phyloP scores from a whole-genome alignment of 192 early-diverging fungal species.

The Coemansia sp. region DNA sequence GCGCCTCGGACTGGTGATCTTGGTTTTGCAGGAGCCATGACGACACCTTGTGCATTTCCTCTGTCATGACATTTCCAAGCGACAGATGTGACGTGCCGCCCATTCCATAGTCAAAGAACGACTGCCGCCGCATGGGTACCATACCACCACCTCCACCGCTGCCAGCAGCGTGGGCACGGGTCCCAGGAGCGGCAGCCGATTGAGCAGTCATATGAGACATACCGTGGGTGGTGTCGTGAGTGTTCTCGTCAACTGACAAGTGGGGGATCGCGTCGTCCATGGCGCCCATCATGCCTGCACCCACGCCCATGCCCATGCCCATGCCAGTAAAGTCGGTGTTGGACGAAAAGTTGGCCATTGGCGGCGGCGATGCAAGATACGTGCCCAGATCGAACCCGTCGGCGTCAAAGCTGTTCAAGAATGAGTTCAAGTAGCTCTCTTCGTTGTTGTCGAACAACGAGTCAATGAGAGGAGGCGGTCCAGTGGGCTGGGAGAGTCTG shows the following conservation, averaged over 20 bases:
- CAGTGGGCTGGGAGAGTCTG: neutral
- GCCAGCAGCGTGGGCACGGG: constrained; percentile 1
- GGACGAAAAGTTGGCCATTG: constrained; percentile 37
- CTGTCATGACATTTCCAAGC: constrained; percentile 46
- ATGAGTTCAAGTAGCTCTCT: constrained; percentile 49
- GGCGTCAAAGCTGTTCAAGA: constrained; percentile 48
- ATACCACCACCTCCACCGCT: constrained; percentile 6
- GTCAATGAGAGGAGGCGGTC: constrained; percentile 6
- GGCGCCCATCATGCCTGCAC: constrained; percentile 47
- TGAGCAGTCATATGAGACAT: constrained; percentile 17
- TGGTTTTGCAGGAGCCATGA: constrained; percentile 52
- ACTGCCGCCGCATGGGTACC: constrained; percentile 24
- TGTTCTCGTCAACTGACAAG: constrained; percentile 36
- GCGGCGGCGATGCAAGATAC: constrained; percentile 36
- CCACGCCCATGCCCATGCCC: constrained; percentile 49
- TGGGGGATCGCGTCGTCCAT: constrained; percentile 53
- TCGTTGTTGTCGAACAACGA: constrained; percentile 47
- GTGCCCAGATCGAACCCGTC: constrained; percentile 33
- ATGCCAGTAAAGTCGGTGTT: constrained; percentile 38
- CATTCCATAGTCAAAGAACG: constrained; percentile 44
- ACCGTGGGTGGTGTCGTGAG: constrained; percentile 16
- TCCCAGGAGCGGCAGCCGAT: neutral
- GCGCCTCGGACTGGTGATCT: constrained; percentile 14
- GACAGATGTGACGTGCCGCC: constrained; percentile 42
- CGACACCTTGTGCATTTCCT: constrained; percentile 49